phyloP scores from a whole-genome alignment of 495 filamentous ascomycete species.

The Penicillium argentinense region DNA sequence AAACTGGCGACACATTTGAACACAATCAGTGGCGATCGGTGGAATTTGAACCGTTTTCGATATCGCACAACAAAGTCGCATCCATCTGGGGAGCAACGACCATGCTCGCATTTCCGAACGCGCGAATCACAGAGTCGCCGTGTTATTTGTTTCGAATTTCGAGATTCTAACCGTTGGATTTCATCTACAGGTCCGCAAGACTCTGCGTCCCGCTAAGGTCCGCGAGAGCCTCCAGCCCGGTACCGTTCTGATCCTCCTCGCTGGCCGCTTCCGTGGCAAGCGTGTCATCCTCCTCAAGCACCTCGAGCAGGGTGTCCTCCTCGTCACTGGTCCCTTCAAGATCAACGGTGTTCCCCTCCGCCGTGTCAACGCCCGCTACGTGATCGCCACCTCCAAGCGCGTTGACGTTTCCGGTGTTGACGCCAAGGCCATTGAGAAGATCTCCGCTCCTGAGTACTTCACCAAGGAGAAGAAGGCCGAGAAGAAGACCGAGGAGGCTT shows the following conservation, averaged over 20 bases:
- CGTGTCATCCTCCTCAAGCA: conserved; percentile 97
- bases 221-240: conserved; percentile 88
- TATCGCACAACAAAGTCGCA: conserved; percentile 7
- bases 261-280: conserved; percentile 99
- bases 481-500: conserved; percentile 91
- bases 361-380: conserved; percentile 97
- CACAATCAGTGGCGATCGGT: conserved; percentile 9
- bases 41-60: conserved; percentile 5
- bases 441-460: conserved; percentile 85
- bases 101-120: not conserved
- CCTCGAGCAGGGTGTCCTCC: conserved; percentile 93
- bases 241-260: conserved; percentile 95
- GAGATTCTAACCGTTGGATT: conserved; percentile 38
- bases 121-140: not conserved
- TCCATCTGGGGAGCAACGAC: conserved; percentile 8
- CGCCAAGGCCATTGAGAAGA: conserved; percentile 78
- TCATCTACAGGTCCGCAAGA: conserved; percentile 81
- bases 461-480: conserved; percentile 86
- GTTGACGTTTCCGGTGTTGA: conserved; percentile 85
- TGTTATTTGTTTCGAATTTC: conserved; percentile 4
- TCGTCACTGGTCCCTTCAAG: conserved; percentile 99
- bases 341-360: conserved; percentile 98
- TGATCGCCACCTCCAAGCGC: conserved; percentile 92
- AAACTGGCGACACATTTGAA: conserved; percentile 1
- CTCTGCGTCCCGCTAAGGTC: conserved; percentile 77